Base-by-base conservation (phyloP, 2,329 filamentous ascomycete genomes). In the Penicillium sp. region DNA sequence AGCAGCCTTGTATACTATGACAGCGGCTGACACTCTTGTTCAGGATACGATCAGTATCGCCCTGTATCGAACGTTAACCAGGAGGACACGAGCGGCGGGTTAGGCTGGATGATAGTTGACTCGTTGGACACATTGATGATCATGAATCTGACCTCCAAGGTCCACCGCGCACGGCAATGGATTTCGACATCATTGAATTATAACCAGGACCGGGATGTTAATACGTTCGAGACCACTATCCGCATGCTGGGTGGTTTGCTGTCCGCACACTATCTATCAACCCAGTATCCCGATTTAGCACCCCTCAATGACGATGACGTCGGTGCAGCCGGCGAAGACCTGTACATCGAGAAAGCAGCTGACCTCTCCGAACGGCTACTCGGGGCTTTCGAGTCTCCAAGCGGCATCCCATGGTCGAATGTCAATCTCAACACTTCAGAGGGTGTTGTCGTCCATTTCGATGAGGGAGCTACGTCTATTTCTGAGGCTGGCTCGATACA, bases 81-180 rank as follows among this genome's bases (percentile, higher is more conserved):
- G 45, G 83, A 93, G 61, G 97, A 98, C 91, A 83, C 88, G 6
- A 78, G 85, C 3, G 83, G 88, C 54, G 93, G 91, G 24, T 78
- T 98, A 70, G 93, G 93, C 28, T 98, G 94, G 93, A 97, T 97
- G 63, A 96, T 98, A 54, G 85, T 98, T 50, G 93, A 98, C 72
- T 83, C 91, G 12, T 75, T 98, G 55, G 93, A 98, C 69, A 98
- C 93, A 1, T 80, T 97, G 77, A 98, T 98, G 74, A 76, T 98
- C 53, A 98, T 98, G 93, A 97, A 97, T 68, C 77, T 95, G 57
- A 97, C 91, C 13, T 85, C 82, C 29, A 83, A 90, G 54, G 78
- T 98, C 34, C 78, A 83, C 33, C 83, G 94, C 63, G 91, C 93
- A 26, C 79, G 91, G 49, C 81, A 95, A 64, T 98, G 93, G 93